Evolutionary conservation across 2,329 filamentous ascomycete genomes (phyloP), one percentile per base, ranked within the genome.

Genomic region (Fusarium drepaniforme): DNA sequence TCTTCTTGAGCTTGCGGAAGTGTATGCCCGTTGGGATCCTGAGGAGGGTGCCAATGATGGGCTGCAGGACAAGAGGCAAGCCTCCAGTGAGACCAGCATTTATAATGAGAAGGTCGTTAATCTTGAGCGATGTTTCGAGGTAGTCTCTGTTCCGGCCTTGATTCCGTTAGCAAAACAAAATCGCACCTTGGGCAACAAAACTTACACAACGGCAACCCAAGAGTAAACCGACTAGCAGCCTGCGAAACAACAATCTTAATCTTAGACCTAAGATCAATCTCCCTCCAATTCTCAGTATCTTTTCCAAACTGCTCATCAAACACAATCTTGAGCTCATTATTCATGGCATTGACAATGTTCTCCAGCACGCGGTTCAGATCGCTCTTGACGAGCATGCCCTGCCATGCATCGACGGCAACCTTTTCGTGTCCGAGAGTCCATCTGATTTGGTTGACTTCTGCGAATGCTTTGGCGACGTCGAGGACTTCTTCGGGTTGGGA

Each of bases 401-500:
- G 83, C 81, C 84, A 84, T 1, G 80, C 72, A 62, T 86, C 84
- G 5, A 58, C 42, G 13, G 82, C 78, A 15, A 82, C 80, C 33
- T 79, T 77, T 0, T 71, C 68, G 57, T 85, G 78, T 0, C 86
- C 86, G 2, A 86, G 75, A 3, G 81, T 82, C 70, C 84, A 84
- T 16, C 77, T 71, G 0, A 81, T 75, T 64, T 85, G 83, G 7
- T 85, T 81, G 4, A 83, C 69, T 25, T 87, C 84, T 3, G 79
- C 78, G 53, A 86, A 83, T 1, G 85, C 84, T 12, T 83, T 74
- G 5, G 42, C 58, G 3, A 81, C 74, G 42, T 80, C 81, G 18
- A 86, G 79, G 0, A 82, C 75, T 8, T 75, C 72, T 1, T 87
- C 85, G 1, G 84, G 84, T 61, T 86, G 86, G 3, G 78, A 73